Evolutionary conservation across 2,329 filamentous ascomycete genomes (phyloP).

Genomic region (Boeremia exigua): DNA sequence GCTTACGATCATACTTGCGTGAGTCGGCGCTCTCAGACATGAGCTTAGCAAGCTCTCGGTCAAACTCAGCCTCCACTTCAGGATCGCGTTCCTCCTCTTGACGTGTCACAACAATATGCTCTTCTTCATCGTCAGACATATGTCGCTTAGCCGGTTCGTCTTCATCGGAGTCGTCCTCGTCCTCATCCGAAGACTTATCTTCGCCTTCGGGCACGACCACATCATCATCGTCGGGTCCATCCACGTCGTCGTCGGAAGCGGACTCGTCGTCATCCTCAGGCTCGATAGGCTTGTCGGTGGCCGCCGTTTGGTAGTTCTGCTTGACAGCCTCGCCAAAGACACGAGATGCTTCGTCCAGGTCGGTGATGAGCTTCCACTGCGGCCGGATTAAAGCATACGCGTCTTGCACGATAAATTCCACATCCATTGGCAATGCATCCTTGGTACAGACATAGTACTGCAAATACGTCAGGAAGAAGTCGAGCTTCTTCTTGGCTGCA

Average conservation of each 20-base stretch:
- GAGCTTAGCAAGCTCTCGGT: conserved; percentile 96
- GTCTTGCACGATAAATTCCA: conserved; percentile 95
- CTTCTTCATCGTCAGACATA: conserved; percentile 76
- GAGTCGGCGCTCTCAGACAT: conserved; percentile 98
- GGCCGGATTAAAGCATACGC: conserved; percentile 84
- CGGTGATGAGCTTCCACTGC: conserved; percentile 87
- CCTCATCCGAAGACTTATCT: conserved; percentile 57
- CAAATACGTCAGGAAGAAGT: conserved; percentile 96
- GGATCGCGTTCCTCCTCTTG: conserved; percentile 90
- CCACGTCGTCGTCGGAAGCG: conserved; percentile 76
- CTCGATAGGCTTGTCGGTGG: conserved; percentile 72
- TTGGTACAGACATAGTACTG: conserved; percentile 97
- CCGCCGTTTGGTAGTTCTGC: conserved; percentile 83
- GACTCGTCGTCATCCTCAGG: conserved; percentile 74
- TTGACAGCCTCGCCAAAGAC: conserved; percentile 87
- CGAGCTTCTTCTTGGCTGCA: conserved; percentile 92
- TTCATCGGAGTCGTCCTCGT: conserved; percentile 60
- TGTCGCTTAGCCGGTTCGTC: conserved; percentile 55
- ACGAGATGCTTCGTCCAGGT: conserved; percentile 80
- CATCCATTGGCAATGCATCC: conserved; percentile 89
- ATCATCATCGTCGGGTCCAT: conserved; percentile 56
- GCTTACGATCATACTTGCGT: conserved; percentile 93
- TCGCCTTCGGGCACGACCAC: conserved; percentile 58
- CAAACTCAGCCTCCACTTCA: conserved; percentile 95
- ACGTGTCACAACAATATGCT: conserved; percentile 89